These are phyloP conservation scores for Diaporthe sp. DNA, from an alignment of 2,329 filamentous ascomycete genomes.

Conservation along the genomic window DNA sequence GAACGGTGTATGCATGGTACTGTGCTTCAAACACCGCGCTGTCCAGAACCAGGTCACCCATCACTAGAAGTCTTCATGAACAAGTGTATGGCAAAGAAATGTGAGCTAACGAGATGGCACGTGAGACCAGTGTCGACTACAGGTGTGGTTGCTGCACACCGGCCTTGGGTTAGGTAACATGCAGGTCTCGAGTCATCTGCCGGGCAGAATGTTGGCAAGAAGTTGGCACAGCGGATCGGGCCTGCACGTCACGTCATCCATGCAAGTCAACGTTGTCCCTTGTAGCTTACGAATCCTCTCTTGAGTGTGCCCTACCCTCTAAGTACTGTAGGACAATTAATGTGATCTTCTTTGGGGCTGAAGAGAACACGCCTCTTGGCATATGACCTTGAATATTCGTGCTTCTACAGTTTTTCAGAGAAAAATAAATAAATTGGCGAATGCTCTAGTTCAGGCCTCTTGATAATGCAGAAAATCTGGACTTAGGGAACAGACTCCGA, in stretches of 20 bases:
- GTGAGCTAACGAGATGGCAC: background rate
- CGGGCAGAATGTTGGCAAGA: conserved; percentile 8
- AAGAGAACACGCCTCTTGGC: background rate
- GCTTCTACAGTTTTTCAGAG: background rate
- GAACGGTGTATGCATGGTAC: background rate
- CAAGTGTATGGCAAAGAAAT: too few species aligned
- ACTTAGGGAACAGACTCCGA: background rate
- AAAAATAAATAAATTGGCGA: background rate
- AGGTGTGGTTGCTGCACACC: too few species aligned
- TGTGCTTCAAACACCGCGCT: background rate
- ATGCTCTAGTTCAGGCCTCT: background rate
- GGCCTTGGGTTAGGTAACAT: background rate
- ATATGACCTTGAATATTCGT: background rate
- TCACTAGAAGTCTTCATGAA: background rate
- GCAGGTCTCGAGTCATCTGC: background rate
- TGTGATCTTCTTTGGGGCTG: background rate
- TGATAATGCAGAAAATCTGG: background rate
- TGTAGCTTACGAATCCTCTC: background rate
- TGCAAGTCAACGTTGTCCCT: conserved; percentile 9
- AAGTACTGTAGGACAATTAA: background rate
- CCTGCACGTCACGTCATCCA: background rate
- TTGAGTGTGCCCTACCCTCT: background rate
- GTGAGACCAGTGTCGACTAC: background rate
- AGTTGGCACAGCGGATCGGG: conserved; percentile 22
- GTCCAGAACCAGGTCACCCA: background rate